Conservation (phyloP, 495 filamentous ascomycete species). For the Penicillium desertorum region DNA sequence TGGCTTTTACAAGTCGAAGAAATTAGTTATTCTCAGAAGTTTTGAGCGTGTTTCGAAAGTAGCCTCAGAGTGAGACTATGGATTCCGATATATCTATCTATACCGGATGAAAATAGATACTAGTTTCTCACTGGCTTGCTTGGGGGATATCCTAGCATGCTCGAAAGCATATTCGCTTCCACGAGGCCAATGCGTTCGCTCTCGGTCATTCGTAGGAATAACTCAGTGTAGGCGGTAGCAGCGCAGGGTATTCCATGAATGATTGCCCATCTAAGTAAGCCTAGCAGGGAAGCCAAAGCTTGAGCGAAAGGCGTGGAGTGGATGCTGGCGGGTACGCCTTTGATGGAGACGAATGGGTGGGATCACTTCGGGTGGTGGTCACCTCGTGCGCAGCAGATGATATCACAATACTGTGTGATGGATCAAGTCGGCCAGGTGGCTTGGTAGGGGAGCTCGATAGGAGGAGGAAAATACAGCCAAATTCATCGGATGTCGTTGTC, state of each 20-base stretch:
- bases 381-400: not conserved
- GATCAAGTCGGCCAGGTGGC: not conserved
- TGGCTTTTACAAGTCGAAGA: not conserved
- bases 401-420: not conserved
- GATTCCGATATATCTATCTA: not conserved
- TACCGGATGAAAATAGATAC: not conserved
- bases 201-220: not conserved
- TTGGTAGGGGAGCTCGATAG: not conserved
- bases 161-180: not conserved
- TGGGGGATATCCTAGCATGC: not conserved
- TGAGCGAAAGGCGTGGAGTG: not conserved
- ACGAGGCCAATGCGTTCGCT: not conserved
- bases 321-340: not conserved
- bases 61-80: not conserved
- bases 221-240: not conserved
- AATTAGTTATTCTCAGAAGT: not conserved
- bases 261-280: not conserved
- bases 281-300: not conserved
- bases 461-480: not conserved
- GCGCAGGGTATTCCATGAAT: not conserved
- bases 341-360: not conserved
- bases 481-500: conserved; percentile 1
- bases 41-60: not conserved
- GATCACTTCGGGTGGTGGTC: not conserved
- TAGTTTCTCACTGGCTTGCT: not conserved